A percentile compares a stretch with the other conserved stretches of the same genome.
Evolutionary conservation across 176 grass and related monocot species (phyloP).

Genomic region (Chloris gayana): DNA sequence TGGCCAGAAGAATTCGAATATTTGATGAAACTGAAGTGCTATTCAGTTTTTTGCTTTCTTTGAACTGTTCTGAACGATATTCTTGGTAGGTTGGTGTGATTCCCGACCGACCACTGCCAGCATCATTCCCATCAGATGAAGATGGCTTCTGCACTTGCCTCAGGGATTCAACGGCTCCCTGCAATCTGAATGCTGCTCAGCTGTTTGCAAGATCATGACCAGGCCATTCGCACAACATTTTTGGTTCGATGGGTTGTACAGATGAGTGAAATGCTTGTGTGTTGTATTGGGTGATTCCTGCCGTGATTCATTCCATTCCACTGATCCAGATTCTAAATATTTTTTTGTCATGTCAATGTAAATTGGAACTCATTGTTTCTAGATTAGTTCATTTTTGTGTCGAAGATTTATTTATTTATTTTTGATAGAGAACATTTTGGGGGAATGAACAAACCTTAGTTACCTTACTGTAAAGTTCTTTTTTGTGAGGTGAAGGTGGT

Average conservation of each 20-base stretch:
- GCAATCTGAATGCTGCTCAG: conserved; percentile 56
- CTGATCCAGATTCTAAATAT: neutral
- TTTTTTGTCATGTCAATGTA: neutral
- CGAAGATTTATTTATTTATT: neutral
- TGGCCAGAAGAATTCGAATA: neutral
- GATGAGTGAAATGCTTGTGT: neutral
- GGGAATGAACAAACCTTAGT: neutral
- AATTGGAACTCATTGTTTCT: neutral
- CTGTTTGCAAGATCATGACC: conserved; percentile 62
- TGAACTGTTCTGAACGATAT: neutral
- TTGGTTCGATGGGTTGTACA: neutral
- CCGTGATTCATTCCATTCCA: conserved; percentile 17
- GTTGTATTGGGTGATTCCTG: neutral
- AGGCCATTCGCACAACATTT: neutral
- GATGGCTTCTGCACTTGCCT: conserved; percentile 73
- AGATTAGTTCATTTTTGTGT: neutral
- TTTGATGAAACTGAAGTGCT: neutral
- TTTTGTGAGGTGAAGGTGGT: neutral
- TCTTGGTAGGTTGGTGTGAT: conserved; percentile 68
- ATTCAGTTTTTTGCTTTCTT: neutral
- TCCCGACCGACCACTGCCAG: conserved; percentile 65
- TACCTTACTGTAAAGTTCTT: neutral
- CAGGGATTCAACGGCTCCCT: conserved; percentile 53
- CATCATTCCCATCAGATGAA: conserved; percentile 66
- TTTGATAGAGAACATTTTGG: neutral